Conservation (phyloP, 2,329 filamentous ascomycete genomes). For the Penicillium thymicola region DNA sequence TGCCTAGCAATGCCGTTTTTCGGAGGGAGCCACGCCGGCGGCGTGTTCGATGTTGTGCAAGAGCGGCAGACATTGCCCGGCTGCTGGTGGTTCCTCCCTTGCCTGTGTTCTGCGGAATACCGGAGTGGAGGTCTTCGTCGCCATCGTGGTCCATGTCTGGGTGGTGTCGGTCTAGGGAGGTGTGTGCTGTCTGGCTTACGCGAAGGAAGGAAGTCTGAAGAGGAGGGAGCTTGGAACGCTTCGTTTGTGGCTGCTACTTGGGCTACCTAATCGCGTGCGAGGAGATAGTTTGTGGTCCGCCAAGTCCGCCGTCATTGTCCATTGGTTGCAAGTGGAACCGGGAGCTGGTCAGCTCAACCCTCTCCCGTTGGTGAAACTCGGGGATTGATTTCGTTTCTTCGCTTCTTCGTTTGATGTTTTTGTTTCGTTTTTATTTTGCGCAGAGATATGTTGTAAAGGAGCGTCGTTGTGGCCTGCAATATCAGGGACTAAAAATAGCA, state of each 20-base stretch:
- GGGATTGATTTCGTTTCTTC: background rate
- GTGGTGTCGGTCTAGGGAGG: constrained; percentile 29
- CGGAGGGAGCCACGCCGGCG: constrained; percentile 79
- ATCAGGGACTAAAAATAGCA: background rate
- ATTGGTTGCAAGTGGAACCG: constrained; percentile 30
- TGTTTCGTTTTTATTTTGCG: background rate
- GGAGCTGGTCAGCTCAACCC: constrained; percentile 21
- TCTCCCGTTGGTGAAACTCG: constrained; percentile 9
- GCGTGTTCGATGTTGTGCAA: constrained; percentile 56
- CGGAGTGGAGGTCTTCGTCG: constrained; percentile 28
- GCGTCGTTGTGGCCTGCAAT: constrained; percentile 1
- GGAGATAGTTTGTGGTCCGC: constrained; percentile 25
- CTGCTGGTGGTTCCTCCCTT: constrained; percentile 31
- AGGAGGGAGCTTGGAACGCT: constrained; percentile 64
- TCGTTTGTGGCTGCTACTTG: constrained; percentile 46
- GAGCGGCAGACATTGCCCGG: constrained; percentile 49
- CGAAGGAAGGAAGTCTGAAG: constrained; percentile 69
- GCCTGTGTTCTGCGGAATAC: constrained; percentile 18
- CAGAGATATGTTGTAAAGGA: background rate
- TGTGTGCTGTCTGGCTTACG: constrained; percentile 39
- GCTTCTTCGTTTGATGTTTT: background rate
- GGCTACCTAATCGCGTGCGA: constrained; percentile 33
- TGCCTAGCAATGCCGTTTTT: constrained; percentile 79
- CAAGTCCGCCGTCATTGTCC: constrained; percentile 35
- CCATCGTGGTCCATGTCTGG: constrained; percentile 24